Evolutionary conservation across 768 basidiomycete species (phyloP).

Genomic region (Trametes elegans): DNA sequence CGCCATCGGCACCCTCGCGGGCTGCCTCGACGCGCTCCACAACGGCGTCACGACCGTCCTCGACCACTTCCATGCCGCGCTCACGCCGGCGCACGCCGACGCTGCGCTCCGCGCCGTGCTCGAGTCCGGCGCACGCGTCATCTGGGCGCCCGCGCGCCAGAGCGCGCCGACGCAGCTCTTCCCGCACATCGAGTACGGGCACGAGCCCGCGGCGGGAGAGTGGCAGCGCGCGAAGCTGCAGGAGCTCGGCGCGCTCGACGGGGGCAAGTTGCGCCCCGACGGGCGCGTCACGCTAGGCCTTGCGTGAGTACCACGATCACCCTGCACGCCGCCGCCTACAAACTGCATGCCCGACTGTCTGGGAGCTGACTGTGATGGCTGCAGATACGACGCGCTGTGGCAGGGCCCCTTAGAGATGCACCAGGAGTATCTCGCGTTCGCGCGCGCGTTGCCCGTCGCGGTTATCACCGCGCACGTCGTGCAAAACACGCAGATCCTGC

Average conservation of each 20-base stretch:
- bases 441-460: slow-evolving; percentile 19
- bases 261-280: slow-evolving; percentile 25
- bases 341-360: too few relatives aligned
- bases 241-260: slow-evolving; percentile 23
- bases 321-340: too few relatives aligned
- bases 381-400: slow-evolving; percentile 26
- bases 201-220: slow-evolving; percentile 20
- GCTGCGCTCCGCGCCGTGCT: slow-evolving; percentile 25
- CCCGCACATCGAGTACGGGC: slow-evolving; percentile 20
- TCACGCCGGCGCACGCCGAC: slow-evolving; percentile 26
- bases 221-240: slow-evolving; percentile 27
- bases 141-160: slow-evolving; percentile 29
- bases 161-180: slow-evolving; percentile 24
- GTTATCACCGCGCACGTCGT: slow-evolving; percentile 30
- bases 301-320: slow-evolving; percentile 18
- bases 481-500: slow-evolving; percentile 22
- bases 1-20: slow-evolving; percentile 30
- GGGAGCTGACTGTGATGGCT: background rate
- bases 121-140: slow-evolving; percentile 29
- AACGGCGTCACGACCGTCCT: slow-evolving; percentile 33
- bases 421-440: slow-evolving; percentile 22
- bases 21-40: slow-evolving; percentile 31
- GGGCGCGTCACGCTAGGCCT: slow-evolving; percentile 31
- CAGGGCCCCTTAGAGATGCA: slow-evolving; percentile 16
- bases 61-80: slow-evolving; percentile 32